These are phyloP conservation scores for Hypomyces rosellus DNA, from an alignment of 2,329 filamentous ascomycete genomes.

Conservation along the genomic window DNA sequence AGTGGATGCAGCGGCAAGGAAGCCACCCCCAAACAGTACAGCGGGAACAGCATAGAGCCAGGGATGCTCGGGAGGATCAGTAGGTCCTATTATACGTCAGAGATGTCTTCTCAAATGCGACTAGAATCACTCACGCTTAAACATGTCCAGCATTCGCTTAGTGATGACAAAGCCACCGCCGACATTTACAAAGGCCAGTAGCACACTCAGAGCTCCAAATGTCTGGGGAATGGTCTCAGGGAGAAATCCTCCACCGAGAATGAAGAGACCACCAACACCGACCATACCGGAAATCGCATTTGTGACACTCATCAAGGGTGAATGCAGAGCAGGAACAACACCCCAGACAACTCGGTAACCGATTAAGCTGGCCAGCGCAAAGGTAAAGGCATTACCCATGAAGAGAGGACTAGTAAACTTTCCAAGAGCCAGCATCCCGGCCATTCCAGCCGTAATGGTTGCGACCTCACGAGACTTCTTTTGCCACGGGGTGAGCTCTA, in stretches of 20 bases:
- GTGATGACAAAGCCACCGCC: conserved; percentile 87
- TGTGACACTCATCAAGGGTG: conserved; percentile 85
- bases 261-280: conserved; percentile 79
- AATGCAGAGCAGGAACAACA: conserved; percentile 75
- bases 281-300: conserved; percentile 93
- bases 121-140: conserved; percentile 51
- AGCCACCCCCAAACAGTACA: conserved; percentile 72
- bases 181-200: conserved; percentile 83
- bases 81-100: conserved; percentile 48
- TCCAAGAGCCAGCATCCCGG: conserved; percentile 65
- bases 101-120: not conserved
- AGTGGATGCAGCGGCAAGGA: conserved; percentile 70
- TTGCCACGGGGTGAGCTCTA: conserved; percentile 75
- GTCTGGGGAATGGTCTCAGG: conserved; percentile 73
- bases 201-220: conserved; percentile 72
- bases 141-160: conserved; percentile 92
- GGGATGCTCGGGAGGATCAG: conserved; percentile 80
- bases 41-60: conserved; percentile 81
- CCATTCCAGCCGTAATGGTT: conserved; percentile 71
- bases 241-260: conserved; percentile 75
- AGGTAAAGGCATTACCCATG: conserved; percentile 84
- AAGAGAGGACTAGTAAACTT: conserved; percentile 77
- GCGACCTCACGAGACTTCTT: conserved; percentile 71
- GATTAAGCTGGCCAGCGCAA: conserved; percentile 75
- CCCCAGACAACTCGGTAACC: conserved; percentile 89